Conservation (phyloP, 495 filamentous ascomycete genomes). For the Penicillium paxilli region DNA sequence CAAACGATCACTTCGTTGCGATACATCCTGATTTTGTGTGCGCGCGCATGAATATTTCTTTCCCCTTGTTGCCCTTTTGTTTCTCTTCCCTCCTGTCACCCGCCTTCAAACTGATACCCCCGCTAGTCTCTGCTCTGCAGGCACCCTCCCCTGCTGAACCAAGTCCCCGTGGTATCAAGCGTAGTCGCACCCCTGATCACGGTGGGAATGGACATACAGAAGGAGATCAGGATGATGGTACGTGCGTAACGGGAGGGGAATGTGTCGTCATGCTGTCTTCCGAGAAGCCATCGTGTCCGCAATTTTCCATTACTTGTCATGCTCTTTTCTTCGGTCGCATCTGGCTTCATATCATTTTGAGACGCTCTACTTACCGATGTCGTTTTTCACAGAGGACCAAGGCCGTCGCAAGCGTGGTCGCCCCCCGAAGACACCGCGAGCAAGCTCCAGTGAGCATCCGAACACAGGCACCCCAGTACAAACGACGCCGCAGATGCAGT, state of each 20-base stretch:
- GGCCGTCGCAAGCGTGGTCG: constrained; percentile 84
- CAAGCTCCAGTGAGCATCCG: constrained; percentile 49
- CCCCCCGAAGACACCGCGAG: constrained; percentile 70
- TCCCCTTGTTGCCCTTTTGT: neutral
- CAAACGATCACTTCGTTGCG: neutral
- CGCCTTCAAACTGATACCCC: constrained; percentile 42
- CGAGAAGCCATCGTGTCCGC: neutral
- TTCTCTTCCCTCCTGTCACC: constrained; percentile 14
- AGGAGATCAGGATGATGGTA: constrained; percentile 80
- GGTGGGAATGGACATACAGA: constrained; percentile 61
- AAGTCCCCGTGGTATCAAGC: constrained; percentile 80
- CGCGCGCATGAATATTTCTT: neutral
- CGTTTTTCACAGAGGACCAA: constrained; percentile 57
- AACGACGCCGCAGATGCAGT: constrained; percentile 79
- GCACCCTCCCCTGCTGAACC: constrained; percentile 44
- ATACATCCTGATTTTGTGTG: neutral
- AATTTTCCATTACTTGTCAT: neutral
- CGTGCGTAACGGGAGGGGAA: constrained; percentile 43
- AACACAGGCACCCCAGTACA: constrained; percentile 58
- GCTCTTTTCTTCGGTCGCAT: constrained; percentile 7
- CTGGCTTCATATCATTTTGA: neutral
- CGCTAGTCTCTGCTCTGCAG: constrained; percentile 46
- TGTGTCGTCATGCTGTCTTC: constrained; percentile 1
- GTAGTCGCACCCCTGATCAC: constrained; percentile 87
- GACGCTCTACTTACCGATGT: constrained; percentile 15